Conservation (phyloP, 192 early-diverging fungal genomes). For the Lobosporangium transversale region DNA sequence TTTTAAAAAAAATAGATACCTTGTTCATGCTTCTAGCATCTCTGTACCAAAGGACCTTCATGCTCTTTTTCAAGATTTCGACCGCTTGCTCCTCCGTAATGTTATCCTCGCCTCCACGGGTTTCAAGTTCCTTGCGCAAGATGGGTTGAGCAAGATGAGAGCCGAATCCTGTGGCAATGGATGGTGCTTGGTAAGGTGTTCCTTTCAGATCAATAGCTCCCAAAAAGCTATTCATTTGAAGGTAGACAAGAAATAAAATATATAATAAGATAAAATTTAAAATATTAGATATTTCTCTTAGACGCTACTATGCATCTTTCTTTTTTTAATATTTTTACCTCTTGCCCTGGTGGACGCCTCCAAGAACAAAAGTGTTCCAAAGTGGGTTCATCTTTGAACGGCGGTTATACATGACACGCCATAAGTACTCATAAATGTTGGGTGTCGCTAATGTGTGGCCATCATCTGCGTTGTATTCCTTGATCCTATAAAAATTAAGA, state of each 20-base stretch:
- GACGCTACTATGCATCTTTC: conserved; percentile 2
- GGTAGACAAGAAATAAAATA: neutral
- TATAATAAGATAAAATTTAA: no score
- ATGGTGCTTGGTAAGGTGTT: conserved; percentile 90
- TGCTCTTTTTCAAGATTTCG: conserved; percentile 85
- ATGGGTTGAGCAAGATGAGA: conserved; percentile 90
- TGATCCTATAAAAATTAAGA: conserved; percentile 69
- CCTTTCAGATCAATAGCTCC: conserved; percentile 94
- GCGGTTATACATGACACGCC: conserved; percentile 91
- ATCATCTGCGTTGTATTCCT: conserved; percentile 90
- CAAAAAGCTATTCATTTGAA: conserved; percentile 66
- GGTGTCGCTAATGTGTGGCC: conserved; percentile 85
- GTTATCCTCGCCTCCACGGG: conserved; percentile 74
- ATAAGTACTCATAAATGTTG: conserved; percentile 92
- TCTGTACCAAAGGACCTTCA: conserved; percentile 95
- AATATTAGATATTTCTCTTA: no score
- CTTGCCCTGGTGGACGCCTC: conserved; percentile 82
- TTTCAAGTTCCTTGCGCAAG: conserved; percentile 91
- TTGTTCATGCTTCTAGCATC: conserved; percentile 94
- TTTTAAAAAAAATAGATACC: conserved; percentile 56
- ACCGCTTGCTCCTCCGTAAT: conserved; percentile 91
- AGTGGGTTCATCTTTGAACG: conserved; percentile 91
- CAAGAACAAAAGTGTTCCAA: conserved; percentile 96
- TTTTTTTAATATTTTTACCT: no score
- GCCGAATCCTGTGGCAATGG: conserved; percentile 96